phyloP scores from a whole-genome alignment of 495 filamentous ascomycete species.

The Penicillium maclennaniae region DNA sequence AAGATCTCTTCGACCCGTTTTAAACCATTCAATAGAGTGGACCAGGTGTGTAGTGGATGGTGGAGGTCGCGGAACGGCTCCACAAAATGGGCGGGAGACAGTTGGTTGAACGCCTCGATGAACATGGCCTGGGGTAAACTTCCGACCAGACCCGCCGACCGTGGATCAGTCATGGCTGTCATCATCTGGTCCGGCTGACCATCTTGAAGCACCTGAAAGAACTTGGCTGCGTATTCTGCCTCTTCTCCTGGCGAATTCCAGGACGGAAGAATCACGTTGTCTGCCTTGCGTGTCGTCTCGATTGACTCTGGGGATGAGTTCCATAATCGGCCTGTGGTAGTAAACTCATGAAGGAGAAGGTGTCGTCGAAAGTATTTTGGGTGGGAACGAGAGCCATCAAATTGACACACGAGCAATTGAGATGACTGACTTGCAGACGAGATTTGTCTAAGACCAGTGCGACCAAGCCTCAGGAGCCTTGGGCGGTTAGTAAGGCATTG shows the following conservation, averaged over 20 bases:
- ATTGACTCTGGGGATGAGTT: background rate
- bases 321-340: background rate
- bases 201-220: conserved; percentile 28
- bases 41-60: conserved; percentile 40
- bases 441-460: conserved; percentile 3
- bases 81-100: conserved; percentile 43
- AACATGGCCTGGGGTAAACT: conserved; percentile 34
- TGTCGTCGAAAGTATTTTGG: background rate
- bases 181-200: conserved; percentile 41
- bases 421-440: background rate
- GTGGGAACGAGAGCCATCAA: background rate
- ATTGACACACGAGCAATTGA: background rate
- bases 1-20: conserved; percentile 31
- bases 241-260: conserved; percentile 11
- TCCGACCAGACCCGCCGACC: conserved; percentile 29
- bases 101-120: conserved; percentile 33
- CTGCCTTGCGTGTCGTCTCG: background rate
- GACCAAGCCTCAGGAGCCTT: background rate
- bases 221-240: conserved; percentile 14
- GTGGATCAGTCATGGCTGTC: conserved; percentile 31
- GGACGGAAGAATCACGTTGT: background rate
- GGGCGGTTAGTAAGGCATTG: conserved; percentile 1
- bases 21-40: conserved; percentile 24
- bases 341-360: background rate
- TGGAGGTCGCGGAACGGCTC: conserved; percentile 49